phyloP scores from a whole-genome alignment of 495 filamentous ascomycete species.

The Penicillium subrubescens region DNA sequence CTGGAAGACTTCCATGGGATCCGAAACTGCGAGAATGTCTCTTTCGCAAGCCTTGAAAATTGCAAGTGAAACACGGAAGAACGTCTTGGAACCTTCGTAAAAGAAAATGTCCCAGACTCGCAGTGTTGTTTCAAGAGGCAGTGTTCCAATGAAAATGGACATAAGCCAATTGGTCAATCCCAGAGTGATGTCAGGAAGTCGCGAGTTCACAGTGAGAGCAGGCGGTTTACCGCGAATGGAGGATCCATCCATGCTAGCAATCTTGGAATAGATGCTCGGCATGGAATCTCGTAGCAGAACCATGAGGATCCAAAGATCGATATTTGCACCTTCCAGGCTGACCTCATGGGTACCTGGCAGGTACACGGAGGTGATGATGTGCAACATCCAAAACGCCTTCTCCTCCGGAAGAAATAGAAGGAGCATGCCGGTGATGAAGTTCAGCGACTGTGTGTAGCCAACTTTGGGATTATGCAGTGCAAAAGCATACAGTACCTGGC shows the following conservation, averaged over 20 bases:
- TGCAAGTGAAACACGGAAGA: conserved; percentile 90
- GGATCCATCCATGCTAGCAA: conserved; percentile 70
- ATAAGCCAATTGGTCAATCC: conserved; percentile 99
- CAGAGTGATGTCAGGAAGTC: conserved; percentile 86
- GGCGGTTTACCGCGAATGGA: conserved; percentile 39
- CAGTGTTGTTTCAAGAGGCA: conserved; percentile 87
- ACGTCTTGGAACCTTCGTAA: conserved; percentile 90
- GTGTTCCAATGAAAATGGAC: conserved; percentile 89
- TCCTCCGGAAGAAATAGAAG: conserved; percentile 91
- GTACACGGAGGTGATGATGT: conserved; percentile 85
- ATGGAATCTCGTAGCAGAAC: conserved; percentile 76
- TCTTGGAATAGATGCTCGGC: conserved; percentile 84
- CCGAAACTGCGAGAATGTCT: conserved; percentile 76
- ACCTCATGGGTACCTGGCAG: conserved; percentile 92
- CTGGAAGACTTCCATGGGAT: conserved; percentile 96
- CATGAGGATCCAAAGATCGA: conserved; percentile 95
- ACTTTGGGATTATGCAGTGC: conserved; percentile 85
- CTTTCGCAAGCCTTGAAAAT: conserved; percentile 90
- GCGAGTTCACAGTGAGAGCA: conserved; percentile 54
- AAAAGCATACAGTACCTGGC: conserved; percentile 86
- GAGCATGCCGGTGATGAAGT: conserved; percentile 95
- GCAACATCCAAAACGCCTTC: conserved; percentile 91
- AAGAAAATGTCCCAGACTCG: conserved; percentile 96
- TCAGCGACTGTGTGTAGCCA: conserved; percentile 95
- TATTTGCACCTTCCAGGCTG: conserved; percentile 88